Conservation (phyloP, 2,329 filamentous ascomycete species). For the Thelonectria rubi region DNA sequence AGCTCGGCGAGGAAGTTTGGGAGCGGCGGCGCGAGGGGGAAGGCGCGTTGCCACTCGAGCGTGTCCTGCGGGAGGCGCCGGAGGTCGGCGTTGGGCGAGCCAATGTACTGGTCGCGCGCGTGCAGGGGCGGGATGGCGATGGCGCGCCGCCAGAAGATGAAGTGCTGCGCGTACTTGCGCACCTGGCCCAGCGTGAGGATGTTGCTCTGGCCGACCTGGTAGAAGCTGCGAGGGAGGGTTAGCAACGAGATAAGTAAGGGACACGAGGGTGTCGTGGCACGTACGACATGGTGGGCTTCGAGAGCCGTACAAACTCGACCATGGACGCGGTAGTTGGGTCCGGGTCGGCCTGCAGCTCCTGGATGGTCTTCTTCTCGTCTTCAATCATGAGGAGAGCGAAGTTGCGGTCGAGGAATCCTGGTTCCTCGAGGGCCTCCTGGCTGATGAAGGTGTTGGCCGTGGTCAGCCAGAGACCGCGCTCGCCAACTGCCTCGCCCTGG, state of each 20-base stretch:
- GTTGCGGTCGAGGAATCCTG: slow-evolving; percentile 79
- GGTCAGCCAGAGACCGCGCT: slow-evolving; percentile 84
- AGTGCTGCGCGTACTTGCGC: slow-evolving; percentile 87
- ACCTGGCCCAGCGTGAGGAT: slow-evolving; percentile 82
- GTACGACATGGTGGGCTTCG: slow-evolving; percentile 71
- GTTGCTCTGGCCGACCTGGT: slow-evolving; percentile 75
- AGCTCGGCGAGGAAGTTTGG: slow-evolving; percentile 88
- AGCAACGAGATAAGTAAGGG: slow-evolving; percentile 3
- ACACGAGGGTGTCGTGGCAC: slow-evolving; percentile 37
- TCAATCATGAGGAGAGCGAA: slow-evolving; percentile 87
- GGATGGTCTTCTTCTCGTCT: slow-evolving; percentile 77
- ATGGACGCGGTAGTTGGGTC: slow-evolving; percentile 81
- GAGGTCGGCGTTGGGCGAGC: slow-evolving; percentile 89
- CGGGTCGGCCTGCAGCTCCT: slow-evolving; percentile 79
- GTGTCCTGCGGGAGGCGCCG: slow-evolving; percentile 74
- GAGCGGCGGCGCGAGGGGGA: slow-evolving; percentile 83
- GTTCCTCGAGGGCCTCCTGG: slow-evolving; percentile 73
- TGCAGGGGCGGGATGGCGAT: slow-evolving; percentile 92
- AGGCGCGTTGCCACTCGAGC: slow-evolving; percentile 77
- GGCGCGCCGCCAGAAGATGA: slow-evolving; percentile 95
- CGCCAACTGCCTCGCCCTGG: slow-evolving; percentile 71
- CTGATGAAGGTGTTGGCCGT: slow-evolving; percentile 80
- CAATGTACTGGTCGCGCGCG: slow-evolving; percentile 87
- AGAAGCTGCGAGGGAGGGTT: slow-evolving; percentile 54
- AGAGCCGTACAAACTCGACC: slow-evolving; percentile 82